Percentiles rank a stretch among this genome's conserved stretches.
phyloP scores from a whole-genome alignment of 1,284 basidiomycete species.

The Malassezia cuniculi region DNA sequence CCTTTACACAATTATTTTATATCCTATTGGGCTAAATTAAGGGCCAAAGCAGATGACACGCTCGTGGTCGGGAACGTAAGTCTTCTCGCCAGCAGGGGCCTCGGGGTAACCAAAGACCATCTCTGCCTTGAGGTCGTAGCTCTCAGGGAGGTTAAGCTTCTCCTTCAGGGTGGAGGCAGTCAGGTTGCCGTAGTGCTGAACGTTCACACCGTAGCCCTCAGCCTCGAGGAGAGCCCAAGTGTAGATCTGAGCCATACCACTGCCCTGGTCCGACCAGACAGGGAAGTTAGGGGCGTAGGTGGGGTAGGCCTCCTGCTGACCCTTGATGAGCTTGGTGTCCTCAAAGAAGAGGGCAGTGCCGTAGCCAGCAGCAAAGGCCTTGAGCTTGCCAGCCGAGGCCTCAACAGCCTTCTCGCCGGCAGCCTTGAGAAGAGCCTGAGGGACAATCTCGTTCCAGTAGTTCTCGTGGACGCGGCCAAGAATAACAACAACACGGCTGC shows the following conservation, averaged over 20 bases:
- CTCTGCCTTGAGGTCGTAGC: slow-evolving; percentile 47
- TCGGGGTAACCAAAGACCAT: slow-evolving; percentile 48
- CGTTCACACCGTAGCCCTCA: slow-evolving; percentile 48
- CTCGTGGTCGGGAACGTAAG: slow-evolving; percentile 45
- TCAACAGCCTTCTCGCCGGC: slow-evolving; percentile 21
- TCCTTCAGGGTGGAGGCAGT: slow-evolving; percentile 29
- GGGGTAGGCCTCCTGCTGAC: slow-evolving; percentile 45
- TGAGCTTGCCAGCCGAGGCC: slow-evolving; percentile 27
- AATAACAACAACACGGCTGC: slow-evolving; percentile 47
- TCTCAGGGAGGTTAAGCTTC: slow-evolving; percentile 43
- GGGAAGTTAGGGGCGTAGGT: slow-evolving; percentile 47
- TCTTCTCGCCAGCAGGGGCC: slow-evolving; percentile 43
- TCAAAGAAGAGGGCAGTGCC: slow-evolving; percentile 49
- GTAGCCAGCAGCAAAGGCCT: slow-evolving; percentile 46
- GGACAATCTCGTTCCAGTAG: slow-evolving; percentile 46
- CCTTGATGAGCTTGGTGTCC: slow-evolving; percentile 20
- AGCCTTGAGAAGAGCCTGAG: slow-evolving; percentile 28
- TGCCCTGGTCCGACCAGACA: slow-evolving; percentile 20
- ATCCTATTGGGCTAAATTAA: no score
- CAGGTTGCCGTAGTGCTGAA: slow-evolving; percentile 45
- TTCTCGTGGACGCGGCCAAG: slow-evolving; percentile 46
- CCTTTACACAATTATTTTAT: no score
- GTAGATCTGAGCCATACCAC: slow-evolving; percentile 46
- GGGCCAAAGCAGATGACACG: no score
- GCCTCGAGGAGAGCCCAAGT: slow-evolving; percentile 48